Base-by-base conservation (phyloP, 2,329 filamentous ascomycete genomes). In the Phoma sp. region DNA sequence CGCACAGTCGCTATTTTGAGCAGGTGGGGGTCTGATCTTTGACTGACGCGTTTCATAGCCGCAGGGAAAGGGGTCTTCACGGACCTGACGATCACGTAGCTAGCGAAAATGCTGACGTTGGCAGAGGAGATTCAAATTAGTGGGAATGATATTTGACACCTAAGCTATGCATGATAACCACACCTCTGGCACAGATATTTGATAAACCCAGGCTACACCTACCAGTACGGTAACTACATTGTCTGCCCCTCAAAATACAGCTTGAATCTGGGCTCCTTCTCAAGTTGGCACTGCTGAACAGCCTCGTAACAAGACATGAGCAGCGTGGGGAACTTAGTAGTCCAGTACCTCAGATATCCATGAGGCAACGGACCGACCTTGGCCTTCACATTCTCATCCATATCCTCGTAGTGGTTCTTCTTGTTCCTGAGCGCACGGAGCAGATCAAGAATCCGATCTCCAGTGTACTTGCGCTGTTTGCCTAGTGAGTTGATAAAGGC, bases 341-440 rank as follows among this genome's bases (percentile, higher is more conserved):
- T 90, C 91, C 92, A 97, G 69, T 96, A 96, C 10, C 81, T 81
- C 37, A 96, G 78, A 69, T 96, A 97, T 0, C 91, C 91, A 12
- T 92, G 87, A 0, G 92, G 89, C 54, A 93, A 71, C 7, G 87
- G 77, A 0, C 92, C 92, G 0, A 96, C 90, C 64, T 83, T 81
- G 42, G 80, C 80, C 76, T 88, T 93, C 59, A 96, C 83, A 42
- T 86, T 78, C 12, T 93, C 90, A 6, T 90, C 84, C 91, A 99
- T 93, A 73, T 99, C 95, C 69, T 96, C 93, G 73, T 97, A 99
- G 72, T 99, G 95, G 61, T 98, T 96, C 67, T 90, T 91, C 84
- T 99, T 99, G 77, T 99, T 99, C 20, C 95, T 83, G 50, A 99
- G 79, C 1, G 93, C 95, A 1, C 95, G 85, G 17, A 99, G 78